Evolutionary conservation across 306 rosid genomes (phyloP).

Genomic region (Cicer arietinum): DNA sequence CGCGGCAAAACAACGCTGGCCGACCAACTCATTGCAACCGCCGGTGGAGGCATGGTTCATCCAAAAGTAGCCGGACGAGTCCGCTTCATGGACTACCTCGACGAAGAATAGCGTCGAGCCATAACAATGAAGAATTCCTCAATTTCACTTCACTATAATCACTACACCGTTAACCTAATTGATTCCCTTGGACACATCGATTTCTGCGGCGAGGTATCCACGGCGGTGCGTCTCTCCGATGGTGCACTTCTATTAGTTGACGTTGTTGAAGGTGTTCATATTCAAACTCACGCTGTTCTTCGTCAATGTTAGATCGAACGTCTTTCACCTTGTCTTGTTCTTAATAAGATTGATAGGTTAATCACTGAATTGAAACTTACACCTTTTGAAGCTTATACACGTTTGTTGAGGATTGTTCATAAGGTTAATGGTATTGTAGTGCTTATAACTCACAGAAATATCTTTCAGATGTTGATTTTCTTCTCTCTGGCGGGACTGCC

Average conservation of each 20-base stretch:
- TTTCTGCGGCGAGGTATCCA: slow-evolving; percentile 91
- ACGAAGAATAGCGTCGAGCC: slow-evolving; percentile 87
- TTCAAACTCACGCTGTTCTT: slow-evolving; percentile 88
- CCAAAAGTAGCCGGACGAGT: slow-evolving; percentile 84
- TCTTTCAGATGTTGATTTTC: slow-evolving; percentile 74
- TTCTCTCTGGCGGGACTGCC: slow-evolving; percentile 51
- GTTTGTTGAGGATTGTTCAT: slow-evolving; percentile 69
- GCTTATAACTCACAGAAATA: slow-evolving; percentile 78
- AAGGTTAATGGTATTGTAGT: slow-evolving; percentile 89
- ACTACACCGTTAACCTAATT: slow-evolving; percentile 69
- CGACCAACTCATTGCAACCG: slow-evolving; percentile 81
- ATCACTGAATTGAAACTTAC: slow-evolving; percentile 70
- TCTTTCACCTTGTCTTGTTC: slow-evolving; percentile 80
- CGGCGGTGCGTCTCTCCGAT: slow-evolving; percentile 86
- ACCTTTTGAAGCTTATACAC: slow-evolving; percentile 75
- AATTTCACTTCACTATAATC: slow-evolving; percentile 55
- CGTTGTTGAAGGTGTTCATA: slow-evolving; percentile 92
- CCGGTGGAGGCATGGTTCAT: slow-evolving; percentile 72
- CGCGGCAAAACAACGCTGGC: slow-evolving; percentile 94
- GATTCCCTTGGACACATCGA: slow-evolving; percentile 97
- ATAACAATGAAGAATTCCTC: slow-evolving; percentile 96
- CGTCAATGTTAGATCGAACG: slow-evolving; percentile 94
- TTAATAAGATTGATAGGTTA: slow-evolving; percentile 85
- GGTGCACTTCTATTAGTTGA: slow-evolving; percentile 88
- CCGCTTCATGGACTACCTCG: slow-evolving; percentile 87